phyloP scores from a whole-genome alignment of 306 rosid species.

The Cucumis sativus region Cucumber_9930_V3 NC_026655.2:26010001-26010500 shows the following conservation, averaged over 20 bases:
- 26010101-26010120: slow-evolving; percentile 1
- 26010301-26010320: no score
- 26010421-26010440: background rate
- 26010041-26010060: background rate
- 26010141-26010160: background rate
- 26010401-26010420: background rate
- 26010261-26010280: background rate
- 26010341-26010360: no score
- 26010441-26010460: background rate
- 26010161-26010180: slow-evolving; percentile 8
- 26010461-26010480: background rate
- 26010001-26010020: background rate
- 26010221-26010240: background rate
- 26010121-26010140: background rate
- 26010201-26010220: background rate
- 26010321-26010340: no score
- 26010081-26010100: background rate
- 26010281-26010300: background rate
- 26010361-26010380: no score
- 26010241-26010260: background rate
- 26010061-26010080: background rate
- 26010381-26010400: no score
- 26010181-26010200: background rate
- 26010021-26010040: background rate
- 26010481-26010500: background rate